Base-by-base conservation (phyloP, 192 early-diverging fungal species). In the Coemansia sp. region DNA sequence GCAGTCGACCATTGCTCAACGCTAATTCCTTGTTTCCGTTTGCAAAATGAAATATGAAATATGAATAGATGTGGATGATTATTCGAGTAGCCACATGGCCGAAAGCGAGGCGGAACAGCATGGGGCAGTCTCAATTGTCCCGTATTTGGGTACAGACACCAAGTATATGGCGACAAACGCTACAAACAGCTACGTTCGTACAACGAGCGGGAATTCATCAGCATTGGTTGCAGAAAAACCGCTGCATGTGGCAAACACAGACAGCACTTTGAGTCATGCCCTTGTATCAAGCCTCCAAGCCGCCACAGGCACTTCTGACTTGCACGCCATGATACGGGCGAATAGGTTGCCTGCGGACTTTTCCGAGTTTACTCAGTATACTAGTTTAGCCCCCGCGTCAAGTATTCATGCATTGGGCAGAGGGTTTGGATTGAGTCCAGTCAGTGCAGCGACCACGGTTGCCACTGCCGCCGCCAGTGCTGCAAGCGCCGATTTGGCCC, bases 301-400 rank as follows among this genome's bases (percentile, higher is more conserved):
- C 70, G 76, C 76, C 76, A 78, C 76, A 20, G 56, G 15, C 76
- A 78, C 56, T 78, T 57, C 66, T 66, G 70, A 78, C 70, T 66
- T 73, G 57, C 52, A 65, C 70, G 70, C 76, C 76, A 78, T 64
- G 66, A 37, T 66, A 47, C 51, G 57, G 51, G 61, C 64, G 52
- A 71, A 64, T 70, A 67, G 40, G 25, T 46, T 70, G 47, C 58
- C 60, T 54, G 51, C 50, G 36, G 48, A 56, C 17, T 25, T 37
- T 28, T 26, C 66, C 36, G 52, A 25, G 14, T 14, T 44, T n/a
- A 12, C 11, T 4, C 2, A 7, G 5, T 42, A 20, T 36, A 54
- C 28, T 54, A 18, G 52, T 46, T 70, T 36, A 15, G 8, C 40
- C 17, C 18, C 47, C 4, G 14, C 38, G 5, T 58, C 54, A 40